Percentiles rank a stretch among this genome's conserved stretches.
Evolutionary conservation across 352 stramenopile species (phyloP).

Genomic region (Phytopythium cucurbitacearum): DNA sequence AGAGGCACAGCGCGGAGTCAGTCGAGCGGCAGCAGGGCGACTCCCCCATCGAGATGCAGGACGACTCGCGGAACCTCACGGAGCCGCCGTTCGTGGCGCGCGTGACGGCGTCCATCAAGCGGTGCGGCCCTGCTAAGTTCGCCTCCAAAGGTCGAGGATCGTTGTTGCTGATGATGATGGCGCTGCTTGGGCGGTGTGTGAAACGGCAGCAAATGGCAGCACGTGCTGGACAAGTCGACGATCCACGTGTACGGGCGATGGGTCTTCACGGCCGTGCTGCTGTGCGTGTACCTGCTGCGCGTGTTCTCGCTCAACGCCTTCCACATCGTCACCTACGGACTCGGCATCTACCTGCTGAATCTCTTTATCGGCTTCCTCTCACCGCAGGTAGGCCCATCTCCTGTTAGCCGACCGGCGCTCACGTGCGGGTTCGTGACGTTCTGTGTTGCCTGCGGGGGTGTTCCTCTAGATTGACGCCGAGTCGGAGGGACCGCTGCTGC

Average conservation of each 20-base stretch:
- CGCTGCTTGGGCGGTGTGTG: not conserved
- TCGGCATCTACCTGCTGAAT: conserved; percentile 99
- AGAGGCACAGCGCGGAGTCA: no score
- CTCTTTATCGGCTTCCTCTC: conserved; percentile 99
- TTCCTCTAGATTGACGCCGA: conserved; percentile 70
- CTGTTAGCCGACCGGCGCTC: not conserved
- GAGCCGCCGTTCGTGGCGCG: conserved; percentile 79
- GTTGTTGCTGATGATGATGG: not conserved
- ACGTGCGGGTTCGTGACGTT: not conserved
- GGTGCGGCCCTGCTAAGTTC: conserved; percentile 24
- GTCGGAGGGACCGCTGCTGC: conserved; percentile 86
- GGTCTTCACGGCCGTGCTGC: conserved; percentile 79
- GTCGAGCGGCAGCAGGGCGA: no score
- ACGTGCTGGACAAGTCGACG: conserved; percentile 97
- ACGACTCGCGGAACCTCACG: conserved; percentile 59
- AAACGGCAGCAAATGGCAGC: conserved; percentile 91
- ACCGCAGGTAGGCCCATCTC: conserved; percentile 79
- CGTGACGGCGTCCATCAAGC: conserved; percentile 73
- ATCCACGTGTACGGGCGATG: conserved; percentile 94
- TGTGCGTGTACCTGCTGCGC: conserved; percentile 92
- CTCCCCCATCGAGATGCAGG: conserved; percentile 20
- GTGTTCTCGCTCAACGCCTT: conserved; percentile 93
- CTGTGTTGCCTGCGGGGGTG: not conserved
- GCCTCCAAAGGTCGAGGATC: not conserved
- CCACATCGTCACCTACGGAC: conserved; percentile 98